Evolutionary conservation across 306 rosid species (phyloP).

Genomic region (Lathyrus oleraceus): DNA sequence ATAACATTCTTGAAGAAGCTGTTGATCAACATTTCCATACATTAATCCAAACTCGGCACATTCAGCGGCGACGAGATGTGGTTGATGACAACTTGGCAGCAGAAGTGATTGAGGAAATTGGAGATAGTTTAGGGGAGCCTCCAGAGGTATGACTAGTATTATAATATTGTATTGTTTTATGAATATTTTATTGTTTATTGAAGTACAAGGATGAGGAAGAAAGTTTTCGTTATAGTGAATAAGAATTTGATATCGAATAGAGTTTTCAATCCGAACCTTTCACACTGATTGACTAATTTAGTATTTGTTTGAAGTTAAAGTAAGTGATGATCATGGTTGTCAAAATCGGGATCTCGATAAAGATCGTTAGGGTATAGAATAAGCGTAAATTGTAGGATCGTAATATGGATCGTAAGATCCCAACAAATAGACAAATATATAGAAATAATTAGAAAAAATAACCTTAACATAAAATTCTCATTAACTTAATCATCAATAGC

Average conservation of each 20-base stretch:
- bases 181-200: constrained; percentile 15
- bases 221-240: not conserved
- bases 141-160: constrained; percentile 69
- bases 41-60: constrained; percentile 89
- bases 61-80: constrained; percentile 86
- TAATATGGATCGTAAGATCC: too few species aligned
- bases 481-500: too few species aligned
- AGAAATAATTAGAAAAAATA: too few species aligned
- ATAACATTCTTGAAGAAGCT: constrained; percentile 97
- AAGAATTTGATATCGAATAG: constrained; percentile 3
- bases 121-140: constrained; percentile 85
- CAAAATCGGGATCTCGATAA: too few species aligned
- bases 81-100: constrained; percentile 86
- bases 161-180: constrained; percentile 16
- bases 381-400: too few species aligned
- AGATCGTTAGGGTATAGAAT: too few species aligned
- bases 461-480: too few species aligned
- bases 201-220: constrained; percentile 11
- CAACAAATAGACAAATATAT: too few species aligned
- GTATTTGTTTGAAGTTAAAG: constrained; percentile 24
- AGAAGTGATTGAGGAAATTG: constrained; percentile 92
- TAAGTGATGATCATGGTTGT: constrained; percentile 21
- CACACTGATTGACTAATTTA: not conserved
- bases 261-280: constrained; percentile 17
- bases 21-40: constrained; percentile 95